phyloP scores from a whole-genome alignment of 192 early-diverging fungal species.

The Mortierella alpina region DNA sequence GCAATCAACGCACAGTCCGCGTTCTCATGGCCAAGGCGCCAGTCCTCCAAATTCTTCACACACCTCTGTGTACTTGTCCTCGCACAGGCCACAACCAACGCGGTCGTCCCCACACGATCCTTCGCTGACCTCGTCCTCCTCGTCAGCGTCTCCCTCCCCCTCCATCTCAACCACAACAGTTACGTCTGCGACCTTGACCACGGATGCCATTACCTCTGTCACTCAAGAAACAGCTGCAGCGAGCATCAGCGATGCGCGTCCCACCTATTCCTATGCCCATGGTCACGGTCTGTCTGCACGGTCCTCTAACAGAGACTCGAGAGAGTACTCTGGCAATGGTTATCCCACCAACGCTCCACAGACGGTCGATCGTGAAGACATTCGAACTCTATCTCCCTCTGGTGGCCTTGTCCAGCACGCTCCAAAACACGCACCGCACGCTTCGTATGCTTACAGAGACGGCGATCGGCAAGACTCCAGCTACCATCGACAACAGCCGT shows the following conservation, averaged over 20 bases:
- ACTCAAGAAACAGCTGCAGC: conserved; percentile 38
- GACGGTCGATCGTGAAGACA: not conserved
- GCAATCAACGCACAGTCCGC: not conserved
- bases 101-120: conserved; percentile 29
- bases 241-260: conserved; percentile 16
- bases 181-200: conserved; percentile 27
- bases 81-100: conserved; percentile 17
- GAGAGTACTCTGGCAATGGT: too few species aligned
- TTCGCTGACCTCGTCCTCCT: conserved; percentile 31
- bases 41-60: not conserved
- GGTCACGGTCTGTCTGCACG: not conserved
- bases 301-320: not conserved
- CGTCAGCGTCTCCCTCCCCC: conserved; percentile 44
- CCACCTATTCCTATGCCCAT: not conserved
- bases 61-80: not conserved
- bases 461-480: not conserved
- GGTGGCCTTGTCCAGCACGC: conserved; percentile 24
- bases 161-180: conserved; percentile 36
- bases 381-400: not conserved
- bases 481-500: not conserved
- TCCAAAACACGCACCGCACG: not conserved
- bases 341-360: not conserved
- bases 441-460: too few species aligned
- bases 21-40: not conserved
- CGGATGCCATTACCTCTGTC: conserved; percentile 28